Conservation (phyloP, 768 basidiomycete genomes). For the Boletus insuetus region DNA sequence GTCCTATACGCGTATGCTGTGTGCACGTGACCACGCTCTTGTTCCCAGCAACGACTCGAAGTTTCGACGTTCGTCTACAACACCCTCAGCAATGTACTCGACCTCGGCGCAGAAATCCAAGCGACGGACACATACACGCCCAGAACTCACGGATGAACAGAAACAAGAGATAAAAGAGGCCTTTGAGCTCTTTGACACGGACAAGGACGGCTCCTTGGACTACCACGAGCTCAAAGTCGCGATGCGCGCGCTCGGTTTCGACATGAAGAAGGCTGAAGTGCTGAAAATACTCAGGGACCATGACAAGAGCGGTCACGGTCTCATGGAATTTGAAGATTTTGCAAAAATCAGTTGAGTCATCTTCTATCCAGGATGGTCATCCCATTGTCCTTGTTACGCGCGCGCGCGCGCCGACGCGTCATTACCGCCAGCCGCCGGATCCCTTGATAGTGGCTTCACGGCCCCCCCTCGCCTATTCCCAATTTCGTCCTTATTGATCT, state of each 20-base stretch:
- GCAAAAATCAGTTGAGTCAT: slow-evolving; percentile 80
- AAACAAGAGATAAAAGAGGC: slow-evolving; percentile 98
- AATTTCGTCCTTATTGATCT: neutral
- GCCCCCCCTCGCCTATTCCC: neutral
- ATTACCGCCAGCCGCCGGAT: neutral
- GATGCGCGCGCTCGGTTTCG: slow-evolving; percentile 96
- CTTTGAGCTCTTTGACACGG: slow-evolving; percentile 98
- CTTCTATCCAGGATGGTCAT: neutral
- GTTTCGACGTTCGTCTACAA: neutral
- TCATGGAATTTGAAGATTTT: slow-evolving; percentile 94
- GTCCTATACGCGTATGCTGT: neutral
- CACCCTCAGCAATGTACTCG: slow-evolving; percentile 44
- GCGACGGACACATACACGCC: slow-evolving; percentile 68
- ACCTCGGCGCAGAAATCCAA: slow-evolving; percentile 72
- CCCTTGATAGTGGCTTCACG: neutral
- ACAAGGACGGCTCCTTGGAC: slow-evolving; percentile 94
- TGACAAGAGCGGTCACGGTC: slow-evolving; percentile 74
- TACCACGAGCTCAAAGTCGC: slow-evolving; percentile 99
- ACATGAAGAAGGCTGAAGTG: slow-evolving; percentile 97
- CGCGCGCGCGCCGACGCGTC: slow-evolving; percentile 5
- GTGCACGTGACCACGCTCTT: slow-evolving; percentile 13
- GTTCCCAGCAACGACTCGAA: neutral
- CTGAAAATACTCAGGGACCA: slow-evolving; percentile 91
- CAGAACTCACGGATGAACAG: slow-evolving; percentile 84
- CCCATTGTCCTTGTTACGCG: neutral